These are phyloP conservation scores for Mesembryanthemum crystallinum DNA, from an alignment of 148 eudicot species.

Conservation along the genomic window DNA sequence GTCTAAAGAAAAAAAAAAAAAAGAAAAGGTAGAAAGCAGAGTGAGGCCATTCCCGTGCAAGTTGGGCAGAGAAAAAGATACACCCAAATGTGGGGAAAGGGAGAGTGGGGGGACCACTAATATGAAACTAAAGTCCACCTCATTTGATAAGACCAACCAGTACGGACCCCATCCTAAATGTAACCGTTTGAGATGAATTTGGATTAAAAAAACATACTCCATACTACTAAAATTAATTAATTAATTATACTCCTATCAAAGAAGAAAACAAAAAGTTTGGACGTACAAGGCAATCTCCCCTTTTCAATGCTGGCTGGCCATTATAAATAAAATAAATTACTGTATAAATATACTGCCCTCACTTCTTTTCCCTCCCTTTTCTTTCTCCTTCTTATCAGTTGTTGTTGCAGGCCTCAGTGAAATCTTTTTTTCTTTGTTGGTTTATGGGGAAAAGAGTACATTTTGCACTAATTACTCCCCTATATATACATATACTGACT, in stretches of 20 bases:
- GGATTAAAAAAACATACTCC: no score
- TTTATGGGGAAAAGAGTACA: no score
- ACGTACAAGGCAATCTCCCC: constrained; percentile 26
- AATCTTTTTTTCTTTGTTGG: no score
- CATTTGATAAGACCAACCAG: constrained; percentile 24
- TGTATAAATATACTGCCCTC: no score
- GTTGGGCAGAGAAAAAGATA: constrained; percentile 18
- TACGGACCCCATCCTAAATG: constrained; percentile 24
- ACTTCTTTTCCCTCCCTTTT: not conserved
- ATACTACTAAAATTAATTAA: no score
- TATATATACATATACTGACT: no score
- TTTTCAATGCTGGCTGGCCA: constrained; percentile 26
- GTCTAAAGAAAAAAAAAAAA: not conserved
- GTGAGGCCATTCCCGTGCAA: constrained; percentile 17
- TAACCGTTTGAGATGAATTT: constrained; percentile 37
- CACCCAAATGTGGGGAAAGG: not conserved
- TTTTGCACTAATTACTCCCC: no score
- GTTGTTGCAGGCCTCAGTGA: no score
- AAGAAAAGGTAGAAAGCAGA: not conserved
- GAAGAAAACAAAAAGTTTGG: not conserved
- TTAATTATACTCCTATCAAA: not conserved
- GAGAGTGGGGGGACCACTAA: no score
- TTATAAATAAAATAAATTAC: no score
- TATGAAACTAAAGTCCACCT: not conserved
- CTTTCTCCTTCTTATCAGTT: no score